Evolutionary conservation across 768 basidiomycete genomes (phyloP).

Genomic region (Lentinula sp.): DNA sequence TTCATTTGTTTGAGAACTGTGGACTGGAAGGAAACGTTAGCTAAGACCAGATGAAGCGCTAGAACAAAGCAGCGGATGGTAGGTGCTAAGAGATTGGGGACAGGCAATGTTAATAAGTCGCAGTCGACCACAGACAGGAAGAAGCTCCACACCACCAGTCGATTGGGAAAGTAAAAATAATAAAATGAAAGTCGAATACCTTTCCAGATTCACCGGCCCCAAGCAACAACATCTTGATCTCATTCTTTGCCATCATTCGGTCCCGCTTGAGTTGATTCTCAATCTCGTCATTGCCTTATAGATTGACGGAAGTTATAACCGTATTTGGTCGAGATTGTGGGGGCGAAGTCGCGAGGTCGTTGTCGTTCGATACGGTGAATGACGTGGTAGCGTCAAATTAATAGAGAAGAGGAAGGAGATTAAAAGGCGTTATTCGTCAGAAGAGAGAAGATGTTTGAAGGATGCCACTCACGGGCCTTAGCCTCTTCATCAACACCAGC

Average conservation of each 20-base stretch:
- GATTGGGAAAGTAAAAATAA: no score
- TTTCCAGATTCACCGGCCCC: constrained; percentile 98
- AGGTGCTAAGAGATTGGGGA: not conserved
- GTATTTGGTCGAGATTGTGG: not conserved
- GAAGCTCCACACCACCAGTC: no score
- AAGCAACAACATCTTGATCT: constrained; percentile 93
- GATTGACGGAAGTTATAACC: not conserved
- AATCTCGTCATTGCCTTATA: constrained; percentile 86
- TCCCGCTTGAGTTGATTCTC: constrained; percentile 90
- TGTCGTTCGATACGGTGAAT: no score
- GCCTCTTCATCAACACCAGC: constrained; percentile 72
- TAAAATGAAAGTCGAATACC: constrained; percentile 29
- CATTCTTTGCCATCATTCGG: constrained; percentile 84
- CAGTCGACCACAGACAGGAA: no score
- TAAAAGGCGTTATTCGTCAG: not conserved
- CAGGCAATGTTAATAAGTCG: no score
- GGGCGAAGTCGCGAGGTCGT: no score
- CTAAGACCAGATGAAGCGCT: not conserved
- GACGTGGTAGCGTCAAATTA: not conserved
- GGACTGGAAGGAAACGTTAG: constrained; percentile 41
- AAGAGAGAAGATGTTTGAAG: not conserved
- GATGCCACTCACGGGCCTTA: constrained; percentile 62
- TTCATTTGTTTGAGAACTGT: constrained; percentile 98
- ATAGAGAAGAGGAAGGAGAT: not conserved
- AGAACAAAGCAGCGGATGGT: not conserved